Percentiles rank a stretch among this genome's conserved stretches.
Conservation (phyloP, 139 green algal genomes). For the Chlamydomonas urium region DNA sequence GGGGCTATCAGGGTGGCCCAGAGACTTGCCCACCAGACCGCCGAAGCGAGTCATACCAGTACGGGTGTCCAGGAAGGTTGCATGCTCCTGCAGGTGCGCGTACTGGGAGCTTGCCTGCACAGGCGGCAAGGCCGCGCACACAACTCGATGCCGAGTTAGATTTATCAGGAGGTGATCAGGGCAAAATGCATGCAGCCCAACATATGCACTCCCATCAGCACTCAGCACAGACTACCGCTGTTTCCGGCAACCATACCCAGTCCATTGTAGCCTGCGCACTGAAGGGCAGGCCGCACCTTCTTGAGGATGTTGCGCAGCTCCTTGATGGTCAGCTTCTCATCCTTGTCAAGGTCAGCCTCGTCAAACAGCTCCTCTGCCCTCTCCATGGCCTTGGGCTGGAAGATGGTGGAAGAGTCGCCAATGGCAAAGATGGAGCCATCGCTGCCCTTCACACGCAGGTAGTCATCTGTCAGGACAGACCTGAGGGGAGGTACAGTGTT, state of each 20-base stretch:
- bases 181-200: background rate
- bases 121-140: too few species aligned
- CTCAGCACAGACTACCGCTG: background rate
- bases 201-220: constrained; percentile 2
- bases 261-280: too few species aligned
- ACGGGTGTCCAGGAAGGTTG: constrained; percentile 61
- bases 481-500: constrained; percentile 29
- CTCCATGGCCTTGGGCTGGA: constrained; percentile 47
- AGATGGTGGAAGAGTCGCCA: constrained; percentile 84
- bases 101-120: constrained; percentile 61
- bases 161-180: too few species aligned
- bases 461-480: constrained; percentile 78
- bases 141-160: too few species aligned
- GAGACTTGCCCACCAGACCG: constrained; percentile 13
- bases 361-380: constrained; percentile 40
- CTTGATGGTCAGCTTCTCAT: constrained; percentile 52
- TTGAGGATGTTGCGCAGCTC: constrained; percentile 34
- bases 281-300: background rate
- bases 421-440: constrained; percentile 80
- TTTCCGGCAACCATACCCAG: background rate
- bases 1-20: too few species aligned
- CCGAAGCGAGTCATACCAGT: constrained; percentile 28
- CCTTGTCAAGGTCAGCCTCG: constrained; percentile 39
- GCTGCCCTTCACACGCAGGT: constrained; percentile 73
- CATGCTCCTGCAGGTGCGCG: constrained; percentile 77